Conservation (phyloP, 805 yeast species). For the Candida gorgasii region DNA sequence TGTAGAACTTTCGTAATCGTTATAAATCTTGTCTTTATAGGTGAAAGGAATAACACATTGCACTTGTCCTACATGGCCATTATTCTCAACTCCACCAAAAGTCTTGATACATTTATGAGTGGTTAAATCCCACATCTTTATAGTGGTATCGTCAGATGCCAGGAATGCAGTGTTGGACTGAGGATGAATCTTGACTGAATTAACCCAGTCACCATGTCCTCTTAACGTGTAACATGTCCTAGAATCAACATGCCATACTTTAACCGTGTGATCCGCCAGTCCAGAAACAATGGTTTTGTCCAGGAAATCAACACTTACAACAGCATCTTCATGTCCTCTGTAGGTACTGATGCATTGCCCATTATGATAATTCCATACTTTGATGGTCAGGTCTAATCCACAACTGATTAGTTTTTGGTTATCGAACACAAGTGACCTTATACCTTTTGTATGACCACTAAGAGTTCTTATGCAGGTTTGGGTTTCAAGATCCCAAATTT, state of each 20-base stretch:
- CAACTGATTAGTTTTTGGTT: constrained; percentile 89
- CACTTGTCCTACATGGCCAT: constrained; percentile 92
- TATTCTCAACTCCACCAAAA: constrained; percentile 70
- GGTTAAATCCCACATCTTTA: constrained; percentile 90
- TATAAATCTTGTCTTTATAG: constrained; percentile 60
- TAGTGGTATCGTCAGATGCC: constrained; percentile 89
- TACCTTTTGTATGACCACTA: constrained; percentile 87
- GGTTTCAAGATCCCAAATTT: constrained; percentile 88
- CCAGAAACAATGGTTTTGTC: constrained; percentile 87
- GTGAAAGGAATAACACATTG: constrained; percentile 88
- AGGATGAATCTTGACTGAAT: constrained; percentile 82
- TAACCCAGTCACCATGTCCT: constrained; percentile 93
- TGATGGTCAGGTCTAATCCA: constrained; percentile 85
- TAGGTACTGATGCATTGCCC: constrained; percentile 94
- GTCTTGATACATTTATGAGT: constrained; percentile 77
- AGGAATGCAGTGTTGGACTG: constrained; percentile 77
- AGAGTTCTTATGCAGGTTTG: constrained; percentile 78
- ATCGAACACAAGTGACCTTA: constrained; percentile 82
- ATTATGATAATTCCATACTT: constrained; percentile 94
- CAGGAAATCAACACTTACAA: constrained; percentile 78
- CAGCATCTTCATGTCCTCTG: constrained; percentile 87
- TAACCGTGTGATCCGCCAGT: constrained; percentile 86
- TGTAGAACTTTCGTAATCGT: constrained; percentile 42
- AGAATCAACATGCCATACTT: constrained; percentile 95
- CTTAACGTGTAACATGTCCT: constrained; percentile 89